A percentile compares a stretch with the other conserved stretches of the same genome.
phyloP scores from a whole-genome alignment of 305 asterid genomes.

The Galium porrigens region DNA sequence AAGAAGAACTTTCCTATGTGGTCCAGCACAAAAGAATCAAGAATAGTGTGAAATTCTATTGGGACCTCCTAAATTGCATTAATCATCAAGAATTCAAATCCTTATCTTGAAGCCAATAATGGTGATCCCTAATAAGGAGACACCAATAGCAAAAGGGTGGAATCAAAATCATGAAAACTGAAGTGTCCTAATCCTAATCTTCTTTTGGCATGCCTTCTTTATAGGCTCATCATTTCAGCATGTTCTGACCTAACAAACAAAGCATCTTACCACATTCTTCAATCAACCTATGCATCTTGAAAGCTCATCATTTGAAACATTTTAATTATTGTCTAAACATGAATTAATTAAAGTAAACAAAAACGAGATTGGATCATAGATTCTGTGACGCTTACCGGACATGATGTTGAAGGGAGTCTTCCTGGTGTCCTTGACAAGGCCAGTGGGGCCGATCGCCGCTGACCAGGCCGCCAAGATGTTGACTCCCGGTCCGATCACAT shows the following conservation, averaged over 20 bases:
- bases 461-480: constrained; percentile 37
- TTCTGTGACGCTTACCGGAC: constrained; percentile 25
- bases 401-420: constrained; percentile 32
- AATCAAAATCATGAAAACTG: not conserved
- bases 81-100: no score
- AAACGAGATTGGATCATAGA: not conserved
- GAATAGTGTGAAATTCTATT: not conserved
- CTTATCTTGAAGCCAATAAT: not conserved
- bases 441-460: constrained; percentile 33
- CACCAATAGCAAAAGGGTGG: not conserved
- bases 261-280: not conserved
- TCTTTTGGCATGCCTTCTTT: constrained; percentile 1
- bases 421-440: constrained; percentile 23
- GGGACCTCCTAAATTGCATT: not conserved
- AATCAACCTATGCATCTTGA: no score
- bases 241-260: constrained; percentile 11
- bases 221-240: constrained; percentile 8
- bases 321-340: not conserved
- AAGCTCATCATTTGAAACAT: not conserved
- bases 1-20: not conserved
- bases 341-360: not conserved
- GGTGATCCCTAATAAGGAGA: not conserved
- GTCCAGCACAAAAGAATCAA: constrained; percentile 3
- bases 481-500: constrained; percentile 39
- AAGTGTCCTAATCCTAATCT: not conserved